These are phyloP conservation scores for Galerina sulciceps DNA, from an alignment of 768 basidiomycete genomes.

Conservation along the genomic window DNA sequence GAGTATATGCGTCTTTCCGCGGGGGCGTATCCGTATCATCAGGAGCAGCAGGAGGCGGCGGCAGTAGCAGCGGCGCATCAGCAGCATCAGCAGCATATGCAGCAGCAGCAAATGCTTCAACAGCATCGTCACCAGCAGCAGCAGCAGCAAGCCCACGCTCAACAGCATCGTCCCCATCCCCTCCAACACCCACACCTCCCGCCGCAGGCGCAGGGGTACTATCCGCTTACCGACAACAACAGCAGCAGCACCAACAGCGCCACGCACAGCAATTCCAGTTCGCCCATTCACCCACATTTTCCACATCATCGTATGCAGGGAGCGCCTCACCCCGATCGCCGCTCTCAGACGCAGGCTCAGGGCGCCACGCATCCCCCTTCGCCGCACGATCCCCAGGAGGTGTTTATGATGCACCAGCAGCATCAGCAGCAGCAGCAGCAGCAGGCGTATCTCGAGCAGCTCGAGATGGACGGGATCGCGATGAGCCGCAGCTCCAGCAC, in stretches of 20 bases:
- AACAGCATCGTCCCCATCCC: constrained; percentile 1
- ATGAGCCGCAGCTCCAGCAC: constrained; percentile 5
- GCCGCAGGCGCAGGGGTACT: not conserved
- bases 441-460: not conserved
- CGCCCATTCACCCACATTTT: constrained; percentile 35
- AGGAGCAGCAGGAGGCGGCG: constrained; percentile 7
- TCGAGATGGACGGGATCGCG: constrained; percentile 9
- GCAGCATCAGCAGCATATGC: not conserved
- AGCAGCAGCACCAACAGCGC: not conserved
- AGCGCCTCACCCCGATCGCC: constrained; percentile 13
- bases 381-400: constrained; percentile 6
- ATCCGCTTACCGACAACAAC: constrained; percentile 11
- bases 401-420: constrained; percentile 5
- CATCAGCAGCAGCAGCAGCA: constrained; percentile 14
- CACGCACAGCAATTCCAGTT: constrained; percentile 15
- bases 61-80: constrained; percentile 27
- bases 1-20: constrained; percentile 23
- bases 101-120: constrained; percentile 20
- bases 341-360: constrained; percentile 21
- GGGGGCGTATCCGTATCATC: constrained; percentile 1
- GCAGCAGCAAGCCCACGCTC: constrained; percentile 17
- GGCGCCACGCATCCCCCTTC: constrained; percentile 14
- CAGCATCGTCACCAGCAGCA: constrained; percentile 12
- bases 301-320: constrained; percentile 20
- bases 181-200: not conserved